Evolutionary conservation across 2,329 filamentous ascomycete genomes (phyloP).

Genomic region (Fusarium compactum): DNA sequence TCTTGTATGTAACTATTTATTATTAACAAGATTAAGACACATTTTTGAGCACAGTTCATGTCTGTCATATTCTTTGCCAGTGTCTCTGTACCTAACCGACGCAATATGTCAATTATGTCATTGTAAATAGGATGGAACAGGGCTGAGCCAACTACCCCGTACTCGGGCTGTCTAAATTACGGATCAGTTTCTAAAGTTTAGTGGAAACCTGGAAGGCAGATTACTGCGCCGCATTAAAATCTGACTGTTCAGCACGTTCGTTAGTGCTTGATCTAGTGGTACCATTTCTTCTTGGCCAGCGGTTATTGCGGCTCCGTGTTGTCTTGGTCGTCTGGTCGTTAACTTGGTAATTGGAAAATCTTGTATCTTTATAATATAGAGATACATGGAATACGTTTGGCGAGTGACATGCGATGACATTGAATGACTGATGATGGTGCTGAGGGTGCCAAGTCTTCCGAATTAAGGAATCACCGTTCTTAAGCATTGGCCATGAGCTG

Average conservation of each 20-base stretch:
- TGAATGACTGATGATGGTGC: not conserved
- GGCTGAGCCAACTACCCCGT: not conserved
- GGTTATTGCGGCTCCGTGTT: not conserved
- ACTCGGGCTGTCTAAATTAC: not conserved
- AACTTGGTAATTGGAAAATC: not conserved
- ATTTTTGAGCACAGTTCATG: not conserved
- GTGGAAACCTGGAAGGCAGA: not conserved
- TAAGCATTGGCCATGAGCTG: not conserved
- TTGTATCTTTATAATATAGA: not conserved
- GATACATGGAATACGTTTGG: not conserved
- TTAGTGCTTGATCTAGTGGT: not conserved
- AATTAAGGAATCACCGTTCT: not conserved
- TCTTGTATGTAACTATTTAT: conserved; percentile 10
- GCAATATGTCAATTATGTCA: too few species aligned
- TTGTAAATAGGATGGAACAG: not conserved
- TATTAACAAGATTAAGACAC: not conserved
- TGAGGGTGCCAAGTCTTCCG: not conserved
- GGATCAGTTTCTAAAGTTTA: not conserved
- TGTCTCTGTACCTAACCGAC: too few species aligned
- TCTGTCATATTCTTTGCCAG: not conserved
- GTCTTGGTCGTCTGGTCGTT: not conserved
- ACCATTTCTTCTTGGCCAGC: not conserved
- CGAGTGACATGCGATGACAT: not conserved
- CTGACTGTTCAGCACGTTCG: not conserved
- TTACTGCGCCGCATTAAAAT: not conserved